Evolutionary conservation across 2,329 filamentous ascomycete genomes (phyloP), one percentile per base, ranked within the genome.

Genomic region (Sporothrix luriei): DNA sequence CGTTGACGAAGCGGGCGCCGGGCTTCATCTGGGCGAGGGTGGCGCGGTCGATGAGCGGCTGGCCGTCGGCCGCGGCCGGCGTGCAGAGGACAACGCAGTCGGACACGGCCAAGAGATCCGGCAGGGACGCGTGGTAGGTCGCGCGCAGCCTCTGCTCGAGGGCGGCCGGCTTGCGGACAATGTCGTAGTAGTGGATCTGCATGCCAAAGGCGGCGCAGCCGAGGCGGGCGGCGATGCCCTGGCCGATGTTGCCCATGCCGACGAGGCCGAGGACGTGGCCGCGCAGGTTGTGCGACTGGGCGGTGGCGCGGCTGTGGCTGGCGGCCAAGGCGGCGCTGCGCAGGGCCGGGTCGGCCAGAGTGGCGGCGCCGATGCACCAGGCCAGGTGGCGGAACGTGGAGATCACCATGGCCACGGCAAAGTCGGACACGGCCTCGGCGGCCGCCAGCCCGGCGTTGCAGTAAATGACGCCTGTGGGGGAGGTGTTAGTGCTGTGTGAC

Each of bases 361-460:
- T 55, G 0, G 88, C 88, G 1, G 88, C 86, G 1, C 81, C 76
- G 61, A 86, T 84, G 48, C 71, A 72, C 86, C 88, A 91, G 0
- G 86, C 82, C 9, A 93, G 84, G 52, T 87, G 83, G 57, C 90
- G 87, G 80, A 91, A 93, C 9, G 86, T 88, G 10, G 86, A 85
- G 65, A 93, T 85, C 73, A 93, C 85, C 74, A 91, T 84, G 74
- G 88, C 88, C 52, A 91, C 82, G 19, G 89, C 87, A 71, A 91
- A 87, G 77, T 93, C 91, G 65, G 90, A 90, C 1, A 92, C 90
- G 4, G 90, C 87, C 75, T 93, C 90, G 7, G 88, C 88, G 48
- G 89, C 89, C 0, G 90, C 89, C 1, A 87, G 84, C 1, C 89
- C 90, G 2, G 87, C 85, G 79, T 93, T 92, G 82, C 90, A 92